A percentile compares a stretch with the other conserved stretches of the same genome.
phyloP scores from a whole-genome alignment of 2,329 filamentous ascomycete genomes.

The Diplodia sapinea region DNA sequence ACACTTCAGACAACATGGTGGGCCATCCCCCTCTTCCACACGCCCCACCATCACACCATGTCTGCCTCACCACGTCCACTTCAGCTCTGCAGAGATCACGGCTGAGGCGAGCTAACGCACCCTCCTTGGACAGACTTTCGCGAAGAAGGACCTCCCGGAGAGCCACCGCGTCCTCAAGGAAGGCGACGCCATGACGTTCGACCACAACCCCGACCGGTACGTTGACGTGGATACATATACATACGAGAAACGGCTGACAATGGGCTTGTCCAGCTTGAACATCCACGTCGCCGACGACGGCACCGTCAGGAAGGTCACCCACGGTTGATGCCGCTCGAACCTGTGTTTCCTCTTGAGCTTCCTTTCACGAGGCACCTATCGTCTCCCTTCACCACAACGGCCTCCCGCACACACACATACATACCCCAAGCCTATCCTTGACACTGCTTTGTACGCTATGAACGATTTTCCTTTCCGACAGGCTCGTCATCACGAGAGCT shows the following conservation, averaged over 20 bases:
- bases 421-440: background rate
- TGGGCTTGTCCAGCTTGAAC: constrained; percentile 45
- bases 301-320: constrained; percentile 55
- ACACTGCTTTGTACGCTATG: background rate
- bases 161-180: constrained; percentile 55
- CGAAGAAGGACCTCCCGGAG: constrained; percentile 56
- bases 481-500: background rate
- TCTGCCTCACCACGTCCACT: too few species aligned
- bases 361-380: background rate
- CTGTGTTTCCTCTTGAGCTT: background rate
- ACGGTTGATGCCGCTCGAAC: constrained; percentile 44
- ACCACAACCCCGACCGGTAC: constrained; percentile 54
- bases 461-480: background rate
- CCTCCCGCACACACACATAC: background rate
- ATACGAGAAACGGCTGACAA: constrained; percentile 7
- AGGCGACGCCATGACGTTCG: constrained; percentile 55
- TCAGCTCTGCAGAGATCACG: too few species aligned
- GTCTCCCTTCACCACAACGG: background rate
- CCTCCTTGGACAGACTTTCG: constrained; percentile 52
- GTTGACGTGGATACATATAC: background rate
- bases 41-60: background rate
- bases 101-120: background rate
- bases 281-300: constrained; percentile 57
- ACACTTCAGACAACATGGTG: constrained; percentile 53
- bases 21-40: constrained; percentile 27